Conservation (phyloP, 2,329 filamentous ascomycete genomes). For the Myriosclerotinia duriaeana region DNA sequence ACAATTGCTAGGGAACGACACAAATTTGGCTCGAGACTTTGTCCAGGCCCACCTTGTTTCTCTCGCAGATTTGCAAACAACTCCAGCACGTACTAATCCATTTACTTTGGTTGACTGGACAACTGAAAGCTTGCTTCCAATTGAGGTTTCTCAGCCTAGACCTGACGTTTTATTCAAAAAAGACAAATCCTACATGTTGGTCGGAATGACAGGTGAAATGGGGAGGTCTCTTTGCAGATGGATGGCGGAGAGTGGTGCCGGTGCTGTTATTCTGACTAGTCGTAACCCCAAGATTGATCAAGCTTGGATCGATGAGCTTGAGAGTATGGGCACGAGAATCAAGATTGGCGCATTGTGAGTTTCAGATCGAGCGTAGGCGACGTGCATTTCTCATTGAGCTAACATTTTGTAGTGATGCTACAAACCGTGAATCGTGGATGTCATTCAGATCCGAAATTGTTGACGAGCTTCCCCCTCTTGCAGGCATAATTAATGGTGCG, state of each 20-base stretch:
- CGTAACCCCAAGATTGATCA: neutral
- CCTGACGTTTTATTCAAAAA: neutral
- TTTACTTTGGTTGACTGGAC: slow-evolving; percentile 21
- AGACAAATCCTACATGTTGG: slow-evolving; percentile 41
- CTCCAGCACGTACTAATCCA: neutral
- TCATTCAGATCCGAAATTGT: too few species aligned
- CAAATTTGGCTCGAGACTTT: too few species aligned
- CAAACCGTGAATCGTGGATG: too few species aligned
- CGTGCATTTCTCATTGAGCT: too few species aligned
- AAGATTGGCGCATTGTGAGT: too few species aligned
- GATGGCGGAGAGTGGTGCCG: slow-evolving; percentile 45
- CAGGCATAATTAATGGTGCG: slow-evolving; percentile 47
- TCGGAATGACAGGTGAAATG: slow-evolving; percentile 38
- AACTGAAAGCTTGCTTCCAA: neutral
- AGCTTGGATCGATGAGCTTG: slow-evolving; percentile 18
- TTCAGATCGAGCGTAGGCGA: too few species aligned
- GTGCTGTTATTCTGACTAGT: slow-evolving; percentile 23
- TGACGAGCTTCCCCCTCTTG: slow-evolving; percentile 37
- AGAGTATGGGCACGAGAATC: slow-evolving; percentile 1
- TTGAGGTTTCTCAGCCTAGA: too few species aligned
- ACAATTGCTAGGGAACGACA: too few species aligned
- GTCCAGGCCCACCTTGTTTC: too few species aligned
- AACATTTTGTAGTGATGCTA: too few species aligned
- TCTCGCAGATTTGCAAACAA: neutral
- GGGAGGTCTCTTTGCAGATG: slow-evolving; percentile 45